These are phyloP conservation scores for Dioscorea zingiberensis DNA, from an alignment of 106 monocot genomes.

Conservation along the genomic window DNA sequence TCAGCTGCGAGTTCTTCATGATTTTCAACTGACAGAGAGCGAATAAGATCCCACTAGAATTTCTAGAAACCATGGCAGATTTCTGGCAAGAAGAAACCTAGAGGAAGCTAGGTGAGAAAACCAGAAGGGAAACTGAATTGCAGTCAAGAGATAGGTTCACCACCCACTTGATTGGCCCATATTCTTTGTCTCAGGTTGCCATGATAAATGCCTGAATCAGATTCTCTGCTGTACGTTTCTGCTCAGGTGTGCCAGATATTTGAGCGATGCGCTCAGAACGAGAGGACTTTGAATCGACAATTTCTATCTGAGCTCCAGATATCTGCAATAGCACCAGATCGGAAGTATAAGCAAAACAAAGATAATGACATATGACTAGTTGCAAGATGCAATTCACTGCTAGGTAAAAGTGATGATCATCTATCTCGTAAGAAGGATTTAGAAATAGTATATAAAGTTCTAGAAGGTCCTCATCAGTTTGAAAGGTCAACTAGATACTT, in stretches of 20 bases:
- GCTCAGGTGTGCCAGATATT: constrained; percentile 80
- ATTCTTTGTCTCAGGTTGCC: constrained; percentile 43
- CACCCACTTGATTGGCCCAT: neutral
- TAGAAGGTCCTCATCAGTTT: no score
- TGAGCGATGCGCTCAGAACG: constrained; percentile 71
- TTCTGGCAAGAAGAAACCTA: constrained; percentile 3
- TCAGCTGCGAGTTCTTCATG: neutral
- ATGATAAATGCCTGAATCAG: constrained; percentile 95
- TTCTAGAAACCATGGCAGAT: neutral
- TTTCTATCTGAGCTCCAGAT: constrained; percentile 86
- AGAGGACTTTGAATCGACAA: constrained; percentile 76
- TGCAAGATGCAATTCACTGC: no score
- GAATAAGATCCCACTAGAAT: neutral
- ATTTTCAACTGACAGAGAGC: neutral
- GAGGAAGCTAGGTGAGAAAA: constrained; percentile 1
- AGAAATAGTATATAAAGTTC: no score
- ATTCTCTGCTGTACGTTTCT: constrained; percentile 87
- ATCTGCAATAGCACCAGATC: constrained; percentile 43
- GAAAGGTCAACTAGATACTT: no score
- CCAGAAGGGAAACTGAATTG: neutral
- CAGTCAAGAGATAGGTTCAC: no score
- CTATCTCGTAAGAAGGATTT: no score
- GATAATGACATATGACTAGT: neutral
- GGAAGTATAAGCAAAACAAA: neutral
- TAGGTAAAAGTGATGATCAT: no score